Evolutionary conservation across 352 stramenopile genomes (phyloP), one percentile per base, ranked within the genome.

Genomic region (Paralagenidium karlingii): DNA sequence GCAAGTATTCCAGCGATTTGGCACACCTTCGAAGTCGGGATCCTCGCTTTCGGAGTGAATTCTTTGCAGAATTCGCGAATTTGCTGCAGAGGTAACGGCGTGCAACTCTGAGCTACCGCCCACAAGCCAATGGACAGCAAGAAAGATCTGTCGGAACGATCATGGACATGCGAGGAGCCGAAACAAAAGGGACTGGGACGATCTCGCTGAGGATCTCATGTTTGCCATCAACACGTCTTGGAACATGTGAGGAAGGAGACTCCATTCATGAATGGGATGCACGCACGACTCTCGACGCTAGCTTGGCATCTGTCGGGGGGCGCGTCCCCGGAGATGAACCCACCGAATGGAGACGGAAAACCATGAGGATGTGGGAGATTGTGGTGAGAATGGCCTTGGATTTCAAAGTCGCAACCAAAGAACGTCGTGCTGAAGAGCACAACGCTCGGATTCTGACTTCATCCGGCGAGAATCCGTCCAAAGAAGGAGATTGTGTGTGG

Each of bases 201-300:
- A 57, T 0, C 10, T 63, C 0, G 49, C 45, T 0, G 41, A 58
- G 10, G 36, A 38, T 1, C 26, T 67, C 13, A 56, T 54, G 49
- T 56, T 55, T 32, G 40, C 49, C 0, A 3, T 57, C n/a, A 62
- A 43, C 18, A 48, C 43, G 0, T 54, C 43, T 0, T 55, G 47
- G n/a, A 48, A 57, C 16, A 18, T 34, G 2, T 54, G 47, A 0
- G 2, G 47, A 0, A 25, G 32, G 47, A 49, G 1, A 61, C 43
- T 0, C 32, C 53, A 1, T 55, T 55, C 44, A 55, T 18, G 45
- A 32, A 0, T 58, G 49, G 53, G 44, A 58, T 11, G 19, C 48
- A 7, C 38, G 41, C 2, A 28, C 26, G 1, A 61, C 48, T 0
- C 6, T 47, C 4, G 18, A 8, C 1, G 38, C 45, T 5, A 47